Percentiles rank a stretch among this genome's conserved stretches.
Conservation (phyloP, 2,329 filamentous ascomycete species). For the Aspergillus sp. region DNA sequence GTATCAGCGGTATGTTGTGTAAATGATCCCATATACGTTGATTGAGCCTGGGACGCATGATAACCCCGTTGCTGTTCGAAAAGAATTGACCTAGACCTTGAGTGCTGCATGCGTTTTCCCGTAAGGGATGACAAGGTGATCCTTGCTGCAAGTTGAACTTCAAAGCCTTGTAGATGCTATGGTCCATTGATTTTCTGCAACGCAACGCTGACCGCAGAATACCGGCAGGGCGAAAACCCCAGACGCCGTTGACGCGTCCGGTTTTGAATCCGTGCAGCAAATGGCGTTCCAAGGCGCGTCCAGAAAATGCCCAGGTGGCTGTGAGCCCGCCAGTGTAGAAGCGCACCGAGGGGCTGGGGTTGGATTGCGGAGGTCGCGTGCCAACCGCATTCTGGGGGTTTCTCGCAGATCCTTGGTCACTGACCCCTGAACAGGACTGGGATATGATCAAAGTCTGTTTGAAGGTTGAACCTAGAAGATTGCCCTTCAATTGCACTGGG, state of each 20-base stretch:
- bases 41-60: neutral
- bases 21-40: neutral
- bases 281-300: neutral
- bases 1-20: neutral
- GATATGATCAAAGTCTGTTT: neutral
- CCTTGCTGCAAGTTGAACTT: neutral
- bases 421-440: neutral
- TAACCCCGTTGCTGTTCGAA: neutral
- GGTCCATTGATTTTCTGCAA: neutral
- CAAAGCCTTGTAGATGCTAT: neutral
- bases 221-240: neutral
- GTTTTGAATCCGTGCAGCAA: neutral
- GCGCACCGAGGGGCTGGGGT: neutral
- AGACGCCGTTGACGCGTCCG: neutral
- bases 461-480: neutral
- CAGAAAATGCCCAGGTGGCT: neutral
- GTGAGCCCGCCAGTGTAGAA: neutral
- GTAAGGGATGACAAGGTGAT: neutral
- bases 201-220: conserved; percentile 4
- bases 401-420: neutral
- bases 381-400: neutral
- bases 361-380: conserved; percentile 1
- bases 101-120: neutral
- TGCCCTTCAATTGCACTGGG: neutral
- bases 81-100: neutral